Base-by-base conservation (phyloP, 1,284 basidiomycete genomes). In the Acaromyces ingoldii region DNA sequence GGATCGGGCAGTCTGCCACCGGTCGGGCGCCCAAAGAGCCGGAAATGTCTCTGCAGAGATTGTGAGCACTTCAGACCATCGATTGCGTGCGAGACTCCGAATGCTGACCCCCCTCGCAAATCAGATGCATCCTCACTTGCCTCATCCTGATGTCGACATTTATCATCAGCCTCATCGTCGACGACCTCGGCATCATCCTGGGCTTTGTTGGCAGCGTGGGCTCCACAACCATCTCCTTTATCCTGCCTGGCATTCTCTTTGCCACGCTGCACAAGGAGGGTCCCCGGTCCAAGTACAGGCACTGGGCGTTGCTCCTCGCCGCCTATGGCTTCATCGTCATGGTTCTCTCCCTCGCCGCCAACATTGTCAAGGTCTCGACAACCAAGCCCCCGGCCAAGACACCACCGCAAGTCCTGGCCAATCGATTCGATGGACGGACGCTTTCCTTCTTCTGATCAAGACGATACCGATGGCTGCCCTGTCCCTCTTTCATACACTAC, bases 201-300 rank as follows among this genome's bases (percentile, higher is more conserved):
- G 89, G 91, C 4, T 95, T 98, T 72, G 95, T 99, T 24, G 95
- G 95, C 6, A 87, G 91, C 9, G 95, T 93, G 0, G 95, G 95
- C 15, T 92, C 89, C 17, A 97, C 93, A 13, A 96, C 80, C 30
- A 92, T 99, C 63, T 92, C 89, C 7, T 98, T 98, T 77, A 97
- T 98, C 71, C 81, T 56, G 37, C 93, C 95, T 0, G 91, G 91
- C 2, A 50, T 70, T 4, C 52, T 66, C 15, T 73, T 64, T 50
- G 40, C 49, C 36, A 62, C 53, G n/a, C 51, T 51, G 47, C 60
- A 64, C 41, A 28, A 25, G 9, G 58, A 65, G 36, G 43, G 65
- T 28, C 55, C 58, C 11, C 26, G 49, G 2, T 59, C 51, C 42
- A 47, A 49, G 24, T n/a, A 58, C 15, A 49, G 60, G 2, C 55